Evolutionary conservation across 2,329 filamentous ascomycete species (phyloP).

Genomic region (Verticillium nonalfalfae): DNA sequence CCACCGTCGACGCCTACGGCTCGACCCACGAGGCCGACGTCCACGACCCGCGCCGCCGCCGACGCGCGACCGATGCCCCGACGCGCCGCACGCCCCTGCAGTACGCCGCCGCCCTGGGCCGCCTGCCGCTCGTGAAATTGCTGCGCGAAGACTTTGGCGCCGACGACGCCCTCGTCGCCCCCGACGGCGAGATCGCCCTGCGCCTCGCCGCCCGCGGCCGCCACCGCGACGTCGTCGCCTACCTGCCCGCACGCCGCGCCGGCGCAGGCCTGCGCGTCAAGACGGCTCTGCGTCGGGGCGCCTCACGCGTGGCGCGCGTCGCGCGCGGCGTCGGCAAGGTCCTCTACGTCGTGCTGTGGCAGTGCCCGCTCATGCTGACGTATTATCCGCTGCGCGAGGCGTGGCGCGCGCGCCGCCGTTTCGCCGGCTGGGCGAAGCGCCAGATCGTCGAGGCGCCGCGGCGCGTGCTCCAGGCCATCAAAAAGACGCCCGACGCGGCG

Average conservation of each 20-base stretch:
- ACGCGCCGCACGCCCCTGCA: slow-evolving; percentile 35
- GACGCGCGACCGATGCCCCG: too few species aligned
- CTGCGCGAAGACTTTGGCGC: slow-evolving; percentile 32
- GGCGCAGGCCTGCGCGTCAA: slow-evolving; percentile 31
- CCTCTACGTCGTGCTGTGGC: slow-evolving; percentile 18
- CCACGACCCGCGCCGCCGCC: too few species aligned
- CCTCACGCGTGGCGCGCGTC: slow-evolving; percentile 17
- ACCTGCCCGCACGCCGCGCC: slow-evolving; percentile 29
- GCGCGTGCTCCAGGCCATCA: slow-evolving; percentile 13
- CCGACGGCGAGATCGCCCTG: slow-evolving; percentile 37
- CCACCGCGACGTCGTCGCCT: slow-evolving; percentile 35
- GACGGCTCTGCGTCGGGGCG: slow-evolving; percentile 20
- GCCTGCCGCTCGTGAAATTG: slow-evolving; percentile 31
- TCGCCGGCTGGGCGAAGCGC: slow-evolving; percentile 22
- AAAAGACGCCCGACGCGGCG: slow-evolving; percentile 13
- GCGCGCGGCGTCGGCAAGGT: slow-evolving; percentile 16
- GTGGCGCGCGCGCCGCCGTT: slow-evolving; percentile 18
- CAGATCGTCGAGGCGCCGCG: slow-evolving; percentile 19
- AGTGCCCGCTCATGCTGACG: slow-evolving; percentile 15
- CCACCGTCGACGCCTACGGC: slow-evolving; percentile 22
- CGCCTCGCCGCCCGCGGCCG: slow-evolving; percentile 33
- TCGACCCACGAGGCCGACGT: slow-evolving; percentile 15
- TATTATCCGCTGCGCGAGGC: slow-evolving; percentile 6
- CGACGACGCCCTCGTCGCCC: slow-evolving; percentile 34
- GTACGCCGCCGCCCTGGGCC: slow-evolving; percentile 32